phyloP scores from a whole-genome alignment of 2,329 filamentous ascomycete genomes.

The Hypocrella siamensis region DNA sequence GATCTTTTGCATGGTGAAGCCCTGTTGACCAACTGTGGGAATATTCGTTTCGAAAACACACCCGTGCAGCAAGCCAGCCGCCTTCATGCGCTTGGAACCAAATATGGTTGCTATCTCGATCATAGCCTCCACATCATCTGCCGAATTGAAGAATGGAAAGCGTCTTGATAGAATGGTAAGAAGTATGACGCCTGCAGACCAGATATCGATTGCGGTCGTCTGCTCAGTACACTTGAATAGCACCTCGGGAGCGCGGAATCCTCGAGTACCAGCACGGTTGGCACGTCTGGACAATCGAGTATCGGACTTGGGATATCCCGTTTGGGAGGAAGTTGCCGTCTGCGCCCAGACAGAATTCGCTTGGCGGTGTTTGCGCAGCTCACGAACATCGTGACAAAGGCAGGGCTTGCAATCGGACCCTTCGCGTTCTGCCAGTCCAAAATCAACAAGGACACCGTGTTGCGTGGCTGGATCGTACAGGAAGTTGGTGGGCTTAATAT shows the following conservation, averaged over 20 bases:
- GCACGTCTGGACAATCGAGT: conserved; percentile 75
- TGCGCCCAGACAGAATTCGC: conserved; percentile 42
- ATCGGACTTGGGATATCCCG: conserved; percentile 78
- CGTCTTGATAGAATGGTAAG: conserved; percentile 84
- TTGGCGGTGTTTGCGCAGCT: conserved; percentile 45
- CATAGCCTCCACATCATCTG: conserved; percentile 95
- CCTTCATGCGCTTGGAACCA: conserved; percentile 69
- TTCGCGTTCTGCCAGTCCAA: conserved; percentile 83
- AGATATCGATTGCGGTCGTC: conserved; percentile 87
- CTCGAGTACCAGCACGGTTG: conserved; percentile 86
- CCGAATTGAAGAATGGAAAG: conserved; percentile 97
- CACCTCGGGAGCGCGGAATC: conserved; percentile 92
- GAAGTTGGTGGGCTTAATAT: conserved; percentile 97
- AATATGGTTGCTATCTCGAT: conserved; percentile 97
- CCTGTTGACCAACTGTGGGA: conserved; percentile 71
- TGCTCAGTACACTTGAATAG: conserved; percentile 95
- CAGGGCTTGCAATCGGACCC: conserved; percentile 67
- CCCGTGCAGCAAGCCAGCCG: conserved; percentile 69
- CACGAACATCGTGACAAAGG: conserved; percentile 54
- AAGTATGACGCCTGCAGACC: conserved; percentile 93
- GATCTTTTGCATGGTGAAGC: conserved; percentile 84
- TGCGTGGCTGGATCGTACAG: conserved; percentile 71
- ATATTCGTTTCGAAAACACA: conserved; percentile 87
- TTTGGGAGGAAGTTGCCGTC: conserved; percentile 31
- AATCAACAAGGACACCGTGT: conserved; percentile 91